These are phyloP conservation scores for Penicillium crustosum DNA, from an alignment of 2,329 filamentous ascomycete species.

Conservation along the genomic window DNA sequence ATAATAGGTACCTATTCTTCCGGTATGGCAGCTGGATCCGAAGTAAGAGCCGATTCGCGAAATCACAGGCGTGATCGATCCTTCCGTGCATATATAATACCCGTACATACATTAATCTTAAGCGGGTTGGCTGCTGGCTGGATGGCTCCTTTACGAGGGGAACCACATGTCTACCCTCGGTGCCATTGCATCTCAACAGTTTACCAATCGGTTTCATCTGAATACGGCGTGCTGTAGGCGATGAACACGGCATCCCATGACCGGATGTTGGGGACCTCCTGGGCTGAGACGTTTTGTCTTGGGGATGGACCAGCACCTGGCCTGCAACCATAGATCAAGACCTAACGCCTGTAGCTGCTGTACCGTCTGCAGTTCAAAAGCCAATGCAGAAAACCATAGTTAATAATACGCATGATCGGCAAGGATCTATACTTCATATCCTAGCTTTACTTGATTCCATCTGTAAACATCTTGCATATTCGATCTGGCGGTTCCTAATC, in stretches of 20 bases:
- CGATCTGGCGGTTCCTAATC: neutral
- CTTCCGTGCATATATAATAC: slow-evolving; percentile 9
- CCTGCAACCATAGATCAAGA: neutral
- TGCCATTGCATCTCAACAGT: slow-evolving; percentile 8
- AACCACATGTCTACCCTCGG: slow-evolving; percentile 6
- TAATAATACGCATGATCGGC: slow-evolving; percentile 5
- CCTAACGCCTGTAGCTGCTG: slow-evolving; percentile 11
- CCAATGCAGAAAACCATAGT: slow-evolving; percentile 14
- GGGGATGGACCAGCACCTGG: neutral
- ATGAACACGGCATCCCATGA: neutral
- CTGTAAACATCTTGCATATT: neutral
- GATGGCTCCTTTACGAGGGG: neutral
- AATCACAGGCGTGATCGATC: slow-evolving; percentile 25
- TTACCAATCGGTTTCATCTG: neutral
- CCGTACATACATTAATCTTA: slow-evolving; percentile 1
- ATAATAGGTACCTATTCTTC: slow-evolving; percentile 46
- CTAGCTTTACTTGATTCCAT: neutral
- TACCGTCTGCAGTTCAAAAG: slow-evolving; percentile 16
- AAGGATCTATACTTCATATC: slow-evolving; percentile 4
- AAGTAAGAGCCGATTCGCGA: slow-evolving; percentile 43
- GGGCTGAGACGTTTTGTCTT: neutral
- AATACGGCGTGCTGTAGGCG: neutral
- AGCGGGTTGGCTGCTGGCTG: slow-evolving; percentile 1
- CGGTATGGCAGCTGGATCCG: slow-evolving; percentile 44
- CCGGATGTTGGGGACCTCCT: neutral